phyloP scores from a whole-genome alignment of 768 basidiomycete species.

The Coprinopsis sp. region DNA sequence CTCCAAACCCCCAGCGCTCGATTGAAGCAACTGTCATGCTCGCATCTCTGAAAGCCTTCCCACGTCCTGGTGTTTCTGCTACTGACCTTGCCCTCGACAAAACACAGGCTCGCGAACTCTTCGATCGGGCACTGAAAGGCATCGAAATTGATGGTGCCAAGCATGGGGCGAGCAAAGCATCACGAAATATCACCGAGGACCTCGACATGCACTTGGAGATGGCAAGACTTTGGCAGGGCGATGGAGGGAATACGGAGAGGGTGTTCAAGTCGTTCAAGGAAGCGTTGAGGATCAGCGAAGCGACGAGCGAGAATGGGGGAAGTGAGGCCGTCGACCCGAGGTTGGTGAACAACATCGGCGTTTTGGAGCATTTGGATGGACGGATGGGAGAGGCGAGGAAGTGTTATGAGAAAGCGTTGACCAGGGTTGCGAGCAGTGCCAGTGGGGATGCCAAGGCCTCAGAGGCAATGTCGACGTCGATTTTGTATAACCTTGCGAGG shows the following conservation, averaged over 20 bases:
- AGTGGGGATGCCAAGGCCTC: constrained; percentile 40
- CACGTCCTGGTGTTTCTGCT: constrained; percentile 73
- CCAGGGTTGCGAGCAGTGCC: constrained; percentile 48
- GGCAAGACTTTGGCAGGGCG: constrained; percentile 83
- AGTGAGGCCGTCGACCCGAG: constrained; percentile 66
- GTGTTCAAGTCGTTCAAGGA: constrained; percentile 70
- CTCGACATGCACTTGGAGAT: constrained; percentile 89
- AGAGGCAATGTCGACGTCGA: constrained; percentile 74
- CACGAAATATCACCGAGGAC: constrained; percentile 66
- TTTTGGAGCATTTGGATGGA: constrained; percentile 66
- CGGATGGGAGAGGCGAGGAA: constrained; percentile 49
- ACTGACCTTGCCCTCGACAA: constrained; percentile 72
- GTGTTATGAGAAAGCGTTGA: constrained; percentile 74
- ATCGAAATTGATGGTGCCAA: constrained; percentile 59
- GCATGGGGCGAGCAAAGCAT: constrained; percentile 30
- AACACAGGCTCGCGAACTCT: constrained; percentile 71
- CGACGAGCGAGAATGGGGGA: constrained; percentile 36
- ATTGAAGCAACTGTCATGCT: constrained; percentile 86
- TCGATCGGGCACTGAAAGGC: constrained; percentile 68
- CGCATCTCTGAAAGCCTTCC: constrained; percentile 81
- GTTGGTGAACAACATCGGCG: constrained; percentile 78
- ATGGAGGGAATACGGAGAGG: constrained; percentile 69
- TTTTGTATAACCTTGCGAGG: constrained; percentile 88
- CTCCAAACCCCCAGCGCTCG: constrained; percentile 59
- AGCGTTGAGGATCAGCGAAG: constrained; percentile 61